Evolutionary conservation across 2,329 filamentous ascomycete species (phyloP).

Genomic region (Colletotrichum sp.): DNA sequence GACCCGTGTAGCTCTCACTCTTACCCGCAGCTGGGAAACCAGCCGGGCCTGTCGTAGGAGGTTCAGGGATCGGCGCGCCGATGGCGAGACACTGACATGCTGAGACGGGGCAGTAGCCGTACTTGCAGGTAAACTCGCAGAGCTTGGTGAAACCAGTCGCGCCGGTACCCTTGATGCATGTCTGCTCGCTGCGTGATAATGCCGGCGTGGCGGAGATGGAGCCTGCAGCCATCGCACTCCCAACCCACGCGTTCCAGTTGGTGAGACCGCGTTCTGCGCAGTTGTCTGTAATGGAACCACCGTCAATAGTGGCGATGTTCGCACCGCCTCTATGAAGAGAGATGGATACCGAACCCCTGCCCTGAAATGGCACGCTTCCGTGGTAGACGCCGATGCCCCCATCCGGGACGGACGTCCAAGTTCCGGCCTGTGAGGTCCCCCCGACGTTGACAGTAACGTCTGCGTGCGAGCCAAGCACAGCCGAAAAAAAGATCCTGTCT

Average conservation of each 20-base stretch:
- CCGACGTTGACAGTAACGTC: conserved; percentile 28
- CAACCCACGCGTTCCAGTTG: conserved; percentile 16
- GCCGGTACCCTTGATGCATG: conserved; percentile 30
- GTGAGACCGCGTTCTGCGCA: not conserved
- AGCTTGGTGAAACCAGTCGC: conserved; percentile 37
- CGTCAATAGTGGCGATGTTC: not conserved
- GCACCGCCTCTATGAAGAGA: conserved; percentile 28
- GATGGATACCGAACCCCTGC: conserved; percentile 24
- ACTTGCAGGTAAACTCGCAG: conserved; percentile 34
- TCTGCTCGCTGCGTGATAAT: not conserved
- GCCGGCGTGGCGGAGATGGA: not conserved
- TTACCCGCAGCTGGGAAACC: not conserved
- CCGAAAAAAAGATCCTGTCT: conserved; percentile 27
- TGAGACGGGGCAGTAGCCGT: conserved; percentile 25
- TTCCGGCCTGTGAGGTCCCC: not conserved
- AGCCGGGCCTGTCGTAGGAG: conserved; percentile 9
- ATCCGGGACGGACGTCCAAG: not conserved
- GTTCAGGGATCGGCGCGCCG: not conserved
- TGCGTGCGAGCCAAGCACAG: conserved; percentile 24
- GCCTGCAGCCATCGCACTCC: not conserved
- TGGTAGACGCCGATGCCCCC: conserved; percentile 31
- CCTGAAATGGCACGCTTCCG: conserved; percentile 26
- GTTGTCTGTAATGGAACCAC: not conserved
- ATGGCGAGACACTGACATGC: not conserved
- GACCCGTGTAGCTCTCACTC: not conserved